Evolutionary conservation across 352 stramenopile species (phyloP), one percentile per base, ranked within the genome.

Genomic region (Discostella stelligera): DNA sequence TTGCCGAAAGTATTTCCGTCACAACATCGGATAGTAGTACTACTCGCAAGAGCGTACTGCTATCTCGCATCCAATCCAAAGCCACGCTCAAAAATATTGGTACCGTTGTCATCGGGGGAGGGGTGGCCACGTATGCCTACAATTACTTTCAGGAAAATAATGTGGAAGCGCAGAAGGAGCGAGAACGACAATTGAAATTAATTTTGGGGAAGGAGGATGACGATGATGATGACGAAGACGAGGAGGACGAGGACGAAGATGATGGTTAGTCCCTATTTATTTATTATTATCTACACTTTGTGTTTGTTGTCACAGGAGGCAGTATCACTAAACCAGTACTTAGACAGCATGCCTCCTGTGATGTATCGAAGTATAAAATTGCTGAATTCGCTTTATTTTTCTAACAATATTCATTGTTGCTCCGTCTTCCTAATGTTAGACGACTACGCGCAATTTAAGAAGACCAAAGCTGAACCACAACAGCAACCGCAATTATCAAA

Each of bases 111-210:
- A 62, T 77, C 23, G 67, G 77, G 14, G 83, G 46, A 14, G 72
- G 76, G 32, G 87, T 64, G 69, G 79, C 76, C 41, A 73, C 64
- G 16, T 92, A 86, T 64, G 83, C 70, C 27, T 79, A 89, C 41
- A 88, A 89, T 37, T 74, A 85, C 20, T 69, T 74, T n/a, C 67
- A 68, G 44, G 81, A 89, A 41, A 86, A 80, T 52, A 72, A 68
- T 10, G 64, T 70, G 37, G 56, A 23, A 18, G 79, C 79, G 20
- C 77, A 89, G 68, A 74, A 61, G 52, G 83, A 93, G 48, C 60
- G 85, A 54, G 78, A 91, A 69, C 61, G 76, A 54, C 84, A 89
- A 59, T 79, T 93, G 16, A 83, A 85, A 32, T 59, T 90, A 30
- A 76, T 92, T 49, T 80, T 92, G 76, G 83, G 83, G 61, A 50